Conservation (phyloP, 441 rosid species). For the Populus tomentosa region DNA sequence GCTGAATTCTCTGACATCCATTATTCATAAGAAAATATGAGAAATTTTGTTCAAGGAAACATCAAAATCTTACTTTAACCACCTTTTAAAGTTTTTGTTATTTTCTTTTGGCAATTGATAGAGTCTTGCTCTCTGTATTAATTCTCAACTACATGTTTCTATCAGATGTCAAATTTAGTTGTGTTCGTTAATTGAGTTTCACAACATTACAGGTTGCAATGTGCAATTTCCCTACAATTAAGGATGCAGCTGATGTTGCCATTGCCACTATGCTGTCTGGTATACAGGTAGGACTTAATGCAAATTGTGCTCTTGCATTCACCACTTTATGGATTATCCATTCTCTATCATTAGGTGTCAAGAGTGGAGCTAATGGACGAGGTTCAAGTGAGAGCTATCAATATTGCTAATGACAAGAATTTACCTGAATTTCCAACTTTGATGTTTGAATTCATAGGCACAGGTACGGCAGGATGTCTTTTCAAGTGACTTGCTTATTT, state of each 20-base stretch:
- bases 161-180: neutral
- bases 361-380: slow-evolving; percentile 90
- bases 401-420: slow-evolving; percentile 81
- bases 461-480: slow-evolving; percentile 42
- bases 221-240: slow-evolving; percentile 87
- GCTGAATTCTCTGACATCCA: neutral
- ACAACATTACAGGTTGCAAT: slow-evolving; percentile 70
- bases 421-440: slow-evolving; percentile 80
- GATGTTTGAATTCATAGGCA: slow-evolving; percentile 93
- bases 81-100: neutral
- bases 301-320: slow-evolving; percentile 11
- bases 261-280: slow-evolving; percentile 83
- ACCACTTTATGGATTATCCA: slow-evolving; percentile 16
- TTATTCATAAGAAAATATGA: neutral
- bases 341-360: slow-evolving; percentile 54
- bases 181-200: neutral
- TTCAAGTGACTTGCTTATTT: neutral
- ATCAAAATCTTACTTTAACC: neutral
- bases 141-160: neutral
- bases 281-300: slow-evolving; percentile 59
- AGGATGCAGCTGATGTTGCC: slow-evolving; percentile 98
- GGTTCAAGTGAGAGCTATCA: slow-evolving; percentile 77
- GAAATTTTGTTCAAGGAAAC: neutral
- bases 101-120: neutral
- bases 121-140: neutral